Evolutionary conservation across 2,329 filamentous ascomycete species (phyloP).

Genomic region (Aspergillus hortae): DNA sequence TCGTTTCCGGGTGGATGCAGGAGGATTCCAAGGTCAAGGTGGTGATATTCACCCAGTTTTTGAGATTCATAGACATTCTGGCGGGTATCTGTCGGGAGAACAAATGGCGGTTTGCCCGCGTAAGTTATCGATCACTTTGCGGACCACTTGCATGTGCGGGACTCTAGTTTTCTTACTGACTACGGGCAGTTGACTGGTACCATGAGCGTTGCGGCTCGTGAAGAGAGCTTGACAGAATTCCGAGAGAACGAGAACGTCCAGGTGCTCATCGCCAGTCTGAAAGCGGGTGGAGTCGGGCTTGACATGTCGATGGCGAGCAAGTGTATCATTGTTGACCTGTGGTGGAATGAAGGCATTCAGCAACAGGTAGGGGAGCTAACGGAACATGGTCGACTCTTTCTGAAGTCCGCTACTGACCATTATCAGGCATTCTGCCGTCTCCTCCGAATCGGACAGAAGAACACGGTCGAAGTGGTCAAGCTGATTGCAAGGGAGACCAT

Average conservation of each 20-base stretch:
- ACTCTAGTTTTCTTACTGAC: background rate
- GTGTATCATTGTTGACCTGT: slow-evolving; percentile 54
- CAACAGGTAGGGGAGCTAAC: slow-evolving; percentile 49
- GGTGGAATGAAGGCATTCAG: slow-evolving; percentile 62
- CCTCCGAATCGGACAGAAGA: slow-evolving; percentile 61
- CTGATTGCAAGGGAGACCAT: slow-evolving; percentile 56
- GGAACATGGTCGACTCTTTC: background rate
- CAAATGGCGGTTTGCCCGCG: slow-evolving; percentile 45
- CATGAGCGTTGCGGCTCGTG: slow-evolving; percentile 43
- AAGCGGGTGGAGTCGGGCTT: slow-evolving; percentile 55
- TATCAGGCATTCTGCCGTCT: slow-evolving; percentile 54
- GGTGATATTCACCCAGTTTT: slow-evolving; percentile 59
- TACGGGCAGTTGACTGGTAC: slow-evolving; percentile 46
- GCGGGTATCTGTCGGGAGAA: slow-evolving; percentile 43
- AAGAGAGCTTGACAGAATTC: slow-evolving; percentile 48
- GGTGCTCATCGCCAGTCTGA: slow-evolving; percentile 56
- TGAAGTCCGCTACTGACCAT: slow-evolving; percentile 11
- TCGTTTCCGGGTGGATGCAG: slow-evolving; percentile 38
- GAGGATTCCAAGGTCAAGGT: slow-evolving; percentile 52
- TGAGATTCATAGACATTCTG: slow-evolving; percentile 52
- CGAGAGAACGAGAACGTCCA: slow-evolving; percentile 32
- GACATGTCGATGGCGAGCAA: slow-evolving; percentile 61
- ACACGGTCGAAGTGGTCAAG: slow-evolving; percentile 57
- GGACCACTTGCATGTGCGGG: slow-evolving; percentile 3
- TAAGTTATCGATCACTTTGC: background rate